phyloP scores from a whole-genome alignment of 73 alveolate genomes.

The Tetrahymena malaccensis region DNA sequence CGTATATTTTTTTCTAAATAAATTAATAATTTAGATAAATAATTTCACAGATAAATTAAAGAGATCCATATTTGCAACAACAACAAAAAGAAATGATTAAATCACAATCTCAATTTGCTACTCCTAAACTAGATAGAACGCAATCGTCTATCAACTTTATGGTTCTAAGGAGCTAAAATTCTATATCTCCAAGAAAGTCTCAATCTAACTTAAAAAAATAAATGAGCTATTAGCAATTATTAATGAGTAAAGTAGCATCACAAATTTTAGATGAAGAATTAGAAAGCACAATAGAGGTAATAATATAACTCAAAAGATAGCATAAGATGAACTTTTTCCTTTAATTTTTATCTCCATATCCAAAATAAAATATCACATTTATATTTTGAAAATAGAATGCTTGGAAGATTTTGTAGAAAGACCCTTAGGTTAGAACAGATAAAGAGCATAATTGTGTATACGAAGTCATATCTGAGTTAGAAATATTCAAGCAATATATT shows the following conservation, averaged over 20 bases:
- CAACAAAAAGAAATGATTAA: not conserved
- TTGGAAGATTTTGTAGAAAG: not conserved
- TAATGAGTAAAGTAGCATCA: not conserved
- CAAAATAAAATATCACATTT: not conserved
- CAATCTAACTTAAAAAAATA: not conserved
- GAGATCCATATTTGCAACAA: not conserved
- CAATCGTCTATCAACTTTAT: not conserved
- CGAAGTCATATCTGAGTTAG: not conserved
- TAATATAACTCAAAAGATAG: not conserved
- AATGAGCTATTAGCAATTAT: not conserved
- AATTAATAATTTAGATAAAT: too few species aligned
- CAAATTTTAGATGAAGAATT: not conserved
- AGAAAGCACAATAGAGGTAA: not conserved
- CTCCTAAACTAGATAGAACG: not conserved
- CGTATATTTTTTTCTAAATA: too few species aligned
- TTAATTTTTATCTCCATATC: not conserved
- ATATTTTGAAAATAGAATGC: not conserved
- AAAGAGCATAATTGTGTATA: not conserved
- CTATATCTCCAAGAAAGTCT: not conserved
- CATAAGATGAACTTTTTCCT: too few species aligned
- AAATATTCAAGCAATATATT: not conserved
- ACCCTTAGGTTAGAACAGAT: not conserved
- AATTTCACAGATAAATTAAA: too few species aligned
- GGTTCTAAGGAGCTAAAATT: not conserved
- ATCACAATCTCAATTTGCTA: not conserved